Conservation (phyloP, 495 filamentous ascomycete genomes). For the Penicilliopsis zonata region DNA sequence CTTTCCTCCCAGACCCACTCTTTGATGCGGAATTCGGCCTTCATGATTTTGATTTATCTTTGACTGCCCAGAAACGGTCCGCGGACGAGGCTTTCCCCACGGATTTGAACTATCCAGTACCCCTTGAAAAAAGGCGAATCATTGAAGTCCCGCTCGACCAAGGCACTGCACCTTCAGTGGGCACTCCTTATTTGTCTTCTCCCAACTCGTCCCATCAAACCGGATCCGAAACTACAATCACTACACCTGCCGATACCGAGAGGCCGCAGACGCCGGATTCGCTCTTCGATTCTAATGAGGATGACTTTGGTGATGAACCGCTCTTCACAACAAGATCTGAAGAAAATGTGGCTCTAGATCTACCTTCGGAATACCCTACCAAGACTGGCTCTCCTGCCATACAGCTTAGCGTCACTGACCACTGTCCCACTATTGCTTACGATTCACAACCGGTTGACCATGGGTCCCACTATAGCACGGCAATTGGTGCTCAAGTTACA, state of each 20-base stretch:
- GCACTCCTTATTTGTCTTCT: constrained; percentile 13
- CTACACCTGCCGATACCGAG: constrained; percentile 9
- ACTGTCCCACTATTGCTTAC: not conserved
- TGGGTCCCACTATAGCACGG: not conserved
- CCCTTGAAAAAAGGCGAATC: constrained; percentile 9
- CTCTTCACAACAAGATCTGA: constrained; percentile 5
- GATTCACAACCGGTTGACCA: not conserved
- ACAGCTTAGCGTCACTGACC: not conserved
- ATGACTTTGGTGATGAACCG: constrained; percentile 10
- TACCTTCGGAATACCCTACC: too few species aligned
- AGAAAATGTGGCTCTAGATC: not conserved
- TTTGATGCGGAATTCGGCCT: constrained; percentile 11
- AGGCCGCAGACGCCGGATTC: constrained; percentile 7
- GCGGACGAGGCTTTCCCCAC: constrained; percentile 10
- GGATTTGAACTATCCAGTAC: constrained; percentile 6
- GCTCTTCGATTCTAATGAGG: constrained; percentile 12
- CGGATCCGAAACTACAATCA: constrained; percentile 5
- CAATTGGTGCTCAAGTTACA: not conserved
- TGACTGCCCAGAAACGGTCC: constrained; percentile 11
- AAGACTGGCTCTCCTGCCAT: not conserved
- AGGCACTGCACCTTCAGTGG: constrained; percentile 4
- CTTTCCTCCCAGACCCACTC: constrained; percentile 7
- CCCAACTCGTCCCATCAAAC: constrained; percentile 8
- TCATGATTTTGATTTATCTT: constrained; percentile 9
- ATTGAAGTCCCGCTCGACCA: constrained; percentile 3